Evolutionary conservation across 306 rosid species (phyloP).

Genomic region (Delonix regia): DNA sequence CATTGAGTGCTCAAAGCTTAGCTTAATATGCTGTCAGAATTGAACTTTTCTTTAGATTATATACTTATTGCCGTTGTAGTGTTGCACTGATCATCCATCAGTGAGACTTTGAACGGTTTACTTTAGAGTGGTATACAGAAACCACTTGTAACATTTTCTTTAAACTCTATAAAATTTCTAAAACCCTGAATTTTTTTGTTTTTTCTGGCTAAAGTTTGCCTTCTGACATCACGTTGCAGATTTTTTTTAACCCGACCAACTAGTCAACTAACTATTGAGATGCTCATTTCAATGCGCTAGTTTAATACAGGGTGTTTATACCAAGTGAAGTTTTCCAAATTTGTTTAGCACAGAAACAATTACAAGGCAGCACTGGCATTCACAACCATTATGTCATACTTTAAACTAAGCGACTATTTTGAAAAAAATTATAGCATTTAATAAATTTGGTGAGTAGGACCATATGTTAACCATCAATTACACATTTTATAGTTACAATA

Average conservation of each 20-base stretch:
- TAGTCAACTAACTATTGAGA: not conserved
- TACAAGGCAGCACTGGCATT: not conserved
- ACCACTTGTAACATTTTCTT: not conserved
- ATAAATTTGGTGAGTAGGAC: conserved; percentile 46
- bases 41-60: not conserved
- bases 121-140: not conserved
- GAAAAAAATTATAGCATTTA: conserved; percentile 44
- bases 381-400: conserved; percentile 14
- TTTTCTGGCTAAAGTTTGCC: not conserved
- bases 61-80: conserved; percentile 9
- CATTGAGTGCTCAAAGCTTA: conserved; percentile 36
- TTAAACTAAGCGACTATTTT: conserved; percentile 9
- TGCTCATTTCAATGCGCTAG: not conserved
- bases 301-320: not conserved
- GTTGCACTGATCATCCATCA: not conserved
- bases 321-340: not conserved
- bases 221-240: not conserved
- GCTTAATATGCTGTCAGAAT: conserved; percentile 27
- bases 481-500: conserved; percentile 53
- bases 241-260: not conserved
- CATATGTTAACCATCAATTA: conserved; percentile 48
- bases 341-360: not conserved
- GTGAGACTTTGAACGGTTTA: not conserved
- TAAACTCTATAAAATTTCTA: not conserved
- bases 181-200: not conserved